phyloP scores from a whole-genome alignment of 2,329 filamentous ascomycete genomes.

The Cylindrodendrum hubeiense region DNA sequence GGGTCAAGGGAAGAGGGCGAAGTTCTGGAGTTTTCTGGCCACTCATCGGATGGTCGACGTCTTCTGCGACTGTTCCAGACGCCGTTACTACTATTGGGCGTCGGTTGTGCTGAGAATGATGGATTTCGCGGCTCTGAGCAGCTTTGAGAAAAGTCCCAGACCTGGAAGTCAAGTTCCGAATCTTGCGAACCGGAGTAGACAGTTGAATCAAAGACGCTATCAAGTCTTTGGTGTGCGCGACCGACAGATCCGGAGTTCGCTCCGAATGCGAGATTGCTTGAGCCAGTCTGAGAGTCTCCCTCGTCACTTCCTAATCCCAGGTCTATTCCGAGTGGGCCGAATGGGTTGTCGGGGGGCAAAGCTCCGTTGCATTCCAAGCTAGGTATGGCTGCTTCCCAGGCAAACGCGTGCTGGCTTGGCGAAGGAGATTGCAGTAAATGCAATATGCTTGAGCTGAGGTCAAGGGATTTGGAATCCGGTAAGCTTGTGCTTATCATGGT shows the following conservation, averaged over 20 bases:
- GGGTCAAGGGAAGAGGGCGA: conserved; percentile 28
- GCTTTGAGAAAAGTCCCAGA: conserved; percentile 25
- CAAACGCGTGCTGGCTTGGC: conserved; percentile 19
- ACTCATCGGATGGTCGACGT: conserved; percentile 14
- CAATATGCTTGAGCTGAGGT: conserved; percentile 17
- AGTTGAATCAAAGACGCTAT: conserved; percentile 17
- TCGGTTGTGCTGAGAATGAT: conserved; percentile 12
- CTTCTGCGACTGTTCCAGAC: background rate
- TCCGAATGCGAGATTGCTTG: conserved; percentile 19
- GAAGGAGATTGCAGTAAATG: conserved; percentile 26
- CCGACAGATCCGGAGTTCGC: background rate
- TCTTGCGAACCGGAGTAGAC: conserved; percentile 22
- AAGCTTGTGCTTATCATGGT: background rate
- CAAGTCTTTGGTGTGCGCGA: conserved; percentile 2
- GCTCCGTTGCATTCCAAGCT: conserved; percentile 16
- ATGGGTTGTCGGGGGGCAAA: background rate
- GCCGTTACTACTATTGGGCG: background rate
- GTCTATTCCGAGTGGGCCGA: conserved; percentile 10
- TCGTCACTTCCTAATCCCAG: background rate
- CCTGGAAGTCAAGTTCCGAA: conserved; percentile 26
- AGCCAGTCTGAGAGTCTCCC: conserved; percentile 1
- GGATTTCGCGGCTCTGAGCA: conserved; percentile 5
- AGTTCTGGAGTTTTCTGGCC: conserved; percentile 10
- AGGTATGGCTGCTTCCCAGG: conserved; percentile 28
- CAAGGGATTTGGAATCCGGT: conserved; percentile 2